A percentile compares a stretch with the other conserved stretches of the same genome.
Evolutionary conservation across 495 filamentous ascomycete genomes (phyloP).

Genomic region (Amorphotheca resinae): DNA sequence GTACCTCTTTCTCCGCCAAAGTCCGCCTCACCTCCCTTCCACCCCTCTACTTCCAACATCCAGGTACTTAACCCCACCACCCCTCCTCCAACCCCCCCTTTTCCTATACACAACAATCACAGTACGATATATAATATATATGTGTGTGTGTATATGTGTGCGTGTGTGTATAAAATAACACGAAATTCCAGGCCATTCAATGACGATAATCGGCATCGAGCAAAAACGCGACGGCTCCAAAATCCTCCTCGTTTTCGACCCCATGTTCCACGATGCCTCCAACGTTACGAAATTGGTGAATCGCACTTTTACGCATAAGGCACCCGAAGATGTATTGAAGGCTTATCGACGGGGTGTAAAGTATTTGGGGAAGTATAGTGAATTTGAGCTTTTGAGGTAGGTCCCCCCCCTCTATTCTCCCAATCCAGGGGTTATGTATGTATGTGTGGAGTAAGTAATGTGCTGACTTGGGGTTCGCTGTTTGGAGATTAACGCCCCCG

Average conservation of each 20-base stretch:
- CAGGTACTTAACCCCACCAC: conserved; percentile 33
- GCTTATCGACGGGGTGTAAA: conserved; percentile 54
- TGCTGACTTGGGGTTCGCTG: background rate
- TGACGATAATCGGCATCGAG: conserved; percentile 87
- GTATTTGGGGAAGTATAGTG: conserved; percentile 55
- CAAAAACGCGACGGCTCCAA: conserved; percentile 46
- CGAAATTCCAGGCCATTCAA: conserved; percentile 55
- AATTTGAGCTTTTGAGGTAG: conserved; percentile 72
- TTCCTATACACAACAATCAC: too few species aligned
- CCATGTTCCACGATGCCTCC: conserved; percentile 62
- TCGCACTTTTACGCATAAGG: conserved; percentile 27
- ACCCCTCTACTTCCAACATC: conserved; percentile 86
- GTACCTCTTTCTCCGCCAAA: conserved; percentile 30
- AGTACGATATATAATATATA: too few species aligned
- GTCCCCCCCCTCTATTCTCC: conserved; percentile 21
- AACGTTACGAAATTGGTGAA: conserved; percentile 43
- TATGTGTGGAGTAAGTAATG: background rate
- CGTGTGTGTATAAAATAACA: background rate
- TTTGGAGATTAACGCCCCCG: conserved; percentile 1
- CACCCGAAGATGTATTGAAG: conserved; percentile 47
- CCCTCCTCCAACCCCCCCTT: background rate
- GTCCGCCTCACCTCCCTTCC: conserved; percentile 57
- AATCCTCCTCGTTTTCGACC: conserved; percentile 81
- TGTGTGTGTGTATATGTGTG: too few species aligned
- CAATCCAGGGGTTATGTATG: background rate